Evolutionary conservation across 805 yeast species (phyloP), one percentile per base, ranked within the genome.

Genomic region (Ogataea populi-albae): DNA sequence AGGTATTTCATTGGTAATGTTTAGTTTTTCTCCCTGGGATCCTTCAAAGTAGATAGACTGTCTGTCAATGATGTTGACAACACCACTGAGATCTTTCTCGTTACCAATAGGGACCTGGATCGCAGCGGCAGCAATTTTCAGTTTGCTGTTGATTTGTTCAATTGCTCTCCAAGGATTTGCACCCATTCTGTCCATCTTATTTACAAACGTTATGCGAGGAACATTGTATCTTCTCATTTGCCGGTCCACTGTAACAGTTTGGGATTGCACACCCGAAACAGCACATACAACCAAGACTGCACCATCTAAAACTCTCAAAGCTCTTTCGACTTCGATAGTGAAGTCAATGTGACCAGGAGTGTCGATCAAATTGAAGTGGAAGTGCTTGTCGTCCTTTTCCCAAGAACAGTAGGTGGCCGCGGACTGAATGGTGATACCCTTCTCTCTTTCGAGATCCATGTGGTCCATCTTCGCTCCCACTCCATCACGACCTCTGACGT

Each of bases 401-500:
- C 98, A 93, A 32, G 94, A 81, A 70, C 98, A 91, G 68, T 86
- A 93, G 2, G 98, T 93, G 23, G 98, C 98, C 45, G 98, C 98
- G 42, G 96, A 87, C 66, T 93, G 98, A 59, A 93, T 93, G 34
- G 98, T 93, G 57, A 93, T 93, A 64, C 98, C 98, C 61, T 93
- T 93, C 64, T 93, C 98, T 61, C 98, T 80, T 66, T 93, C 98
- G 49, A 93, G 73, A 52, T 93, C 98, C 98, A 93, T 93, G 43
- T 89, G 91, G 64, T 93, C 98, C 99, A 93, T 93, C 68, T 89
- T 93, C 38, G 99, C 99, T 43, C 99, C 99, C 40, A 93, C 98
- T 49, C 88, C 81, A 61, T 93, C 98, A 55, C 93, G 79, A 31
- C 98, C 98, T 61, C 98, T 75, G 30, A 86, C 97, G 64, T 89